Conservation (phyloP, 768 basidiomycete genomes). For the Termitomyces sp. region DNA sequence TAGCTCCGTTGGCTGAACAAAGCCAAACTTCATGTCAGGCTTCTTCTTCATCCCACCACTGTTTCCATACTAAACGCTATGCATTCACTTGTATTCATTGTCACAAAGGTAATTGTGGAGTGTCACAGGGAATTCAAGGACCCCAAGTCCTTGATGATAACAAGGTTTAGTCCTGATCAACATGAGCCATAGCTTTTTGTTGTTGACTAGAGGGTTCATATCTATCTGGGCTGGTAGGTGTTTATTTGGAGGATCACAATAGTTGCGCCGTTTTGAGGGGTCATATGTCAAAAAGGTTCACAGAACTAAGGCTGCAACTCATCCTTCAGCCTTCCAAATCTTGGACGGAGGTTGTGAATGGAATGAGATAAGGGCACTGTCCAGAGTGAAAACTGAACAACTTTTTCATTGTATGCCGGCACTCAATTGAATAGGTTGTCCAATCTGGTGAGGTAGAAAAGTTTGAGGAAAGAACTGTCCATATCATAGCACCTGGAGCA, state of each 20-base stretch:
- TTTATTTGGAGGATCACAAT: constrained; percentile 15
- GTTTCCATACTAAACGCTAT: constrained; percentile 44
- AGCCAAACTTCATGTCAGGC: constrained; percentile 34
- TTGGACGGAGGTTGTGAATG: constrained; percentile 39
- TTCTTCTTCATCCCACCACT: constrained; percentile 23
- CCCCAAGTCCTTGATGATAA: constrained; percentile 37
- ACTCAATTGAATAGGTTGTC: too few species aligned
- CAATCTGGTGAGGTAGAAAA: too few species aligned
- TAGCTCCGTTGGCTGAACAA: constrained; percentile 39
- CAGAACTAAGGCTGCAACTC: constrained; percentile 44
- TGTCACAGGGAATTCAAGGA: constrained; percentile 43
- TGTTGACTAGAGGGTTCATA: constrained; percentile 16
- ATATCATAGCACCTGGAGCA: too few species aligned
- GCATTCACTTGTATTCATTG: constrained; percentile 28
- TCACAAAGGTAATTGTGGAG: constrained; percentile 42
- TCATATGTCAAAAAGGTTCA: constrained; percentile 32
- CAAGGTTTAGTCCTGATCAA: constrained; percentile 20
- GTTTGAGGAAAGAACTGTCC: too few species aligned
- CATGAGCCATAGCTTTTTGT: constrained; percentile 16
- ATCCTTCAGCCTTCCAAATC: constrained; percentile 21
- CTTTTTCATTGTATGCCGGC: too few species aligned
- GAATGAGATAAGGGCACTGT: constrained; percentile 27
- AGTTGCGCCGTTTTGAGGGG: constrained; percentile 22
- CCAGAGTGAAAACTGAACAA: constrained; percentile 44
- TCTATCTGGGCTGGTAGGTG: constrained; percentile 2